Conservation (phyloP, 2,329 filamentous ascomycete species). For the Massarina eburnea region DNA sequence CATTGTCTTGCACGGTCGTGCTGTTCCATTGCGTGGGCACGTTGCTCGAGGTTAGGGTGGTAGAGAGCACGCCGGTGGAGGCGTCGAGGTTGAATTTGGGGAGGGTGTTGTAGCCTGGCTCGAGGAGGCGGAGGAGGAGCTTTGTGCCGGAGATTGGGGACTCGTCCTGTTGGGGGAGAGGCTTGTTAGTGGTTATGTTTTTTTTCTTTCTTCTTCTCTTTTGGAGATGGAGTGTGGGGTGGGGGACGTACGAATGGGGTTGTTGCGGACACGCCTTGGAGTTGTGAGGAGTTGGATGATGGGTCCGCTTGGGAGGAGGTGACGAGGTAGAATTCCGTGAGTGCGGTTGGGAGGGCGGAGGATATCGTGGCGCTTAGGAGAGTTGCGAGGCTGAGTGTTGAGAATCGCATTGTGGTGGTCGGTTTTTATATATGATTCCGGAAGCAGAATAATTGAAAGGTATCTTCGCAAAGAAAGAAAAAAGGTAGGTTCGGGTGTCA, state of each 20-base stretch:
- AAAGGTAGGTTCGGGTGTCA: too few species aligned
- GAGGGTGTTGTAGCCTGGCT: conserved; percentile 42
- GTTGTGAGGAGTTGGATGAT: conserved; percentile 29
- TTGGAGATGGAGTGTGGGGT: background rate
- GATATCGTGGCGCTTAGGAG: conserved; percentile 5
- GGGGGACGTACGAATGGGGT: conserved; percentile 36
- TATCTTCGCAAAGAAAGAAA: too few species aligned
- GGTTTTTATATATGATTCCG: too few species aligned
- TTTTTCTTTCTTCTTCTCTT: background rate
- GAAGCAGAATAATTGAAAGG: too few species aligned
- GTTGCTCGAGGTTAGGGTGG: conserved; percentile 28
- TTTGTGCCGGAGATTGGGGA: conserved; percentile 38
- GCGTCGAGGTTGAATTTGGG: conserved; percentile 42
- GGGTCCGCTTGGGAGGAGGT: conserved; percentile 36
- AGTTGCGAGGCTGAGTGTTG: conserved; percentile 11
- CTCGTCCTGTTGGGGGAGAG: conserved; percentile 9
- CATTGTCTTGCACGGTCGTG: conserved; percentile 25
- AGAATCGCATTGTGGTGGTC: conserved; percentile 14
- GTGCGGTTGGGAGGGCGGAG: conserved; percentile 9
- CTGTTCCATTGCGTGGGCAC: conserved; percentile 35
- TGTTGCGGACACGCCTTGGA: conserved; percentile 41
- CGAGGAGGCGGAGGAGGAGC: conserved; percentile 43
- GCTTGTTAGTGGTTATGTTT: background rate
- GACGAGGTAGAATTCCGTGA: conserved; percentile 43
- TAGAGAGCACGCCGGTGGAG: conserved; percentile 36